Percentiles rank a stretch among this genome's conserved stretches.
Conservation (phyloP, 2,329 filamentous ascomycete species). For the Arthrobotrys pseudoclavata region DNA sequence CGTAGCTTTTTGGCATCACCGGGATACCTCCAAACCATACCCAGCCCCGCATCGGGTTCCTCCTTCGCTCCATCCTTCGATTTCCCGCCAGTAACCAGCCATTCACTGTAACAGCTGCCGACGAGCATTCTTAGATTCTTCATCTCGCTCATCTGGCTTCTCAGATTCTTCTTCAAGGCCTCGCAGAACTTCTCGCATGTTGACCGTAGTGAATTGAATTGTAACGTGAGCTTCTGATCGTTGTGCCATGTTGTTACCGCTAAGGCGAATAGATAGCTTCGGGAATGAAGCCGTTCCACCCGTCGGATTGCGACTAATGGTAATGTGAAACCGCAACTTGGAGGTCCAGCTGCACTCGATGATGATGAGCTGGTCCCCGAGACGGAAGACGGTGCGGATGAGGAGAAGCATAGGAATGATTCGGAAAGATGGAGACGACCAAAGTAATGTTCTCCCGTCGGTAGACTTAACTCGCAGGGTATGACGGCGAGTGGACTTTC, state of each 20-base stretch:
- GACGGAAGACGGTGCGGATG: conserved; percentile 86
- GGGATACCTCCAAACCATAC: conserved; percentile 92
- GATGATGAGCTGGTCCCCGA: conserved; percentile 84
- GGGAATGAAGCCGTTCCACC: conserved; percentile 92
- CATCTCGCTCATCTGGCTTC: conserved; percentile 88
- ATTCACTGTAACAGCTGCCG: conserved; percentile 90
- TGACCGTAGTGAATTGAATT: conserved; percentile 88
- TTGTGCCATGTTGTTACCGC: conserved; percentile 95
- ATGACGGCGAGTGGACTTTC: conserved; percentile 97
- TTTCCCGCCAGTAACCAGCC: conserved; percentile 72
- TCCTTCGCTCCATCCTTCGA: conserved; percentile 74
- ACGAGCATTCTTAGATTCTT: conserved; percentile 85
- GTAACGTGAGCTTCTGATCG: conserved; percentile 90
- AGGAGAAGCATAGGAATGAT: conserved; percentile 95
- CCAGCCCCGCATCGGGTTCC: conserved; percentile 91
- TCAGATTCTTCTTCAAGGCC: conserved; percentile 88
- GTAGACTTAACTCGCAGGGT: conserved; percentile 92
- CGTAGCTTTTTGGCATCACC: conserved; percentile 93
- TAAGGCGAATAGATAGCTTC: conserved; percentile 91
- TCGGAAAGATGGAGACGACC: conserved; percentile 95
- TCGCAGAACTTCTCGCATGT: conserved; percentile 97
- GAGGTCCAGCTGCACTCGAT: conserved; percentile 83
- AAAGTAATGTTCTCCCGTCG: conserved; percentile 87
- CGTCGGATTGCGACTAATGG: conserved; percentile 91
- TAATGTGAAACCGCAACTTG: conserved; percentile 80